Percentiles rank a stretch among this genome's conserved stretches.
Conservation (phyloP, 257 asterid species). For the Striga asiatica region DNA sequence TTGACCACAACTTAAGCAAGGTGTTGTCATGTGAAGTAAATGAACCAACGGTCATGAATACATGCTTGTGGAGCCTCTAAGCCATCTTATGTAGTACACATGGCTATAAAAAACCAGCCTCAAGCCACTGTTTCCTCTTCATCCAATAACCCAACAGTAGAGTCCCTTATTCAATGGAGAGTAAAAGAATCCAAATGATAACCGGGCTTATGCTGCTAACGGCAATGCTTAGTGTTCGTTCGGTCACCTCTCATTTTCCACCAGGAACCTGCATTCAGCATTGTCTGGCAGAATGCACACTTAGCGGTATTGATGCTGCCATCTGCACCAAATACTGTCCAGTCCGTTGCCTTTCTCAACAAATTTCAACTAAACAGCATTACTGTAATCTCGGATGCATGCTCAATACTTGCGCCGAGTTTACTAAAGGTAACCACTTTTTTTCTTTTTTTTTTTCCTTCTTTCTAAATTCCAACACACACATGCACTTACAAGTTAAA, state of each 20-base stretch:
- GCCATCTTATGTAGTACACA: background rate
- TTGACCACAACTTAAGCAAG: slow-evolving; percentile 20
- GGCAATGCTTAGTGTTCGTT: slow-evolving; percentile 7
- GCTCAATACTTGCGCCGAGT: slow-evolving; percentile 34
- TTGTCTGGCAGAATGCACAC: slow-evolving; percentile 32
- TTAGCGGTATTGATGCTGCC: slow-evolving; percentile 20
- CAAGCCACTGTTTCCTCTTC: background rate
- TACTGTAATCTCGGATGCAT: slow-evolving; percentile 30
- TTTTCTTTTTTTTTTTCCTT: background rate
- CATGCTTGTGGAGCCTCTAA: background rate
- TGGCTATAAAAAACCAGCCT: slow-evolving; percentile 6
- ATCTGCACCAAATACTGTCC: slow-evolving; percentile 38
- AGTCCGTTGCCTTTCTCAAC: slow-evolving; percentile 33
- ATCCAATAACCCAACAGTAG: slow-evolving; percentile 1
- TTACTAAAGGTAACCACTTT: slow-evolving; percentile 18
- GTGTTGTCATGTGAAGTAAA: slow-evolving; percentile 20
- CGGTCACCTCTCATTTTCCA: slow-evolving; percentile 23
- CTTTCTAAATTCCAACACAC: too few relatives aligned
- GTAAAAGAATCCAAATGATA: slow-evolving; percentile 14
- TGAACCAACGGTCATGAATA: slow-evolving; percentile 25
- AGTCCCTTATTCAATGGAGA: slow-evolving; percentile 17
- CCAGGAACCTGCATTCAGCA: slow-evolving; percentile 31
- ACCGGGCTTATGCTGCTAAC: slow-evolving; percentile 13
- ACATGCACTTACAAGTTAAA: too few relatives aligned
- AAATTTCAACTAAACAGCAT: slow-evolving; percentile 19